Conservation (phyloP, 306 rosid species). For the Fragaria vesca region DNA sequence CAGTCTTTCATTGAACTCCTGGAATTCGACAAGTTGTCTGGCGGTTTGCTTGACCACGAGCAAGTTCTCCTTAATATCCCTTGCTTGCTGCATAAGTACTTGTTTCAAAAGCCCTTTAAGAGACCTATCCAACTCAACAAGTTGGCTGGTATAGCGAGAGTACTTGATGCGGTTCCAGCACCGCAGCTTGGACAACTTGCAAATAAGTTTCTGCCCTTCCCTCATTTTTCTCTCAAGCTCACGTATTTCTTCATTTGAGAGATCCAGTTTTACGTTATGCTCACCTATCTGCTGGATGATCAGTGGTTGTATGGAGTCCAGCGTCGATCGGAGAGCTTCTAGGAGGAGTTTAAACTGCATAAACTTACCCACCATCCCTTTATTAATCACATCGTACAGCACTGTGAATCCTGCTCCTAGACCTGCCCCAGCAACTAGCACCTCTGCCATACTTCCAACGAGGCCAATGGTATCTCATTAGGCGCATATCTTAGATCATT, state of each 20-base stretch:
- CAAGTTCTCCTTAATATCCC: conserved; percentile 2
- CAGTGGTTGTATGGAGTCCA: not conserved
- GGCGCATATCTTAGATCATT: not conserved
- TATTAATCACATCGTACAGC: not conserved
- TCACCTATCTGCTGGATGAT: not conserved
- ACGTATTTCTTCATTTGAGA: not conserved
- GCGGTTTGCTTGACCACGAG: not conserved
- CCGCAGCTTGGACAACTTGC: not conserved
- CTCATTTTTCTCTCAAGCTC: not conserved
- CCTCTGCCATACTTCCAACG: not conserved
- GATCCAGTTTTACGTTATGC: not conserved
- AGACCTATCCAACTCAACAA: not conserved
- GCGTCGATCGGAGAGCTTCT: not conserved
- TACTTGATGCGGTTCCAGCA: not conserved
- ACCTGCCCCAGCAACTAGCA: not conserved
- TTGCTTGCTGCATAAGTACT: not conserved
- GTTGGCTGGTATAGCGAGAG: not conserved
- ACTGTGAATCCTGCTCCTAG: not conserved
- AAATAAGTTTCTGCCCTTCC: not conserved
- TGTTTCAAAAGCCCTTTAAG: not conserved
- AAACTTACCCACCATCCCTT: not conserved
- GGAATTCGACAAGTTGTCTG: not conserved
- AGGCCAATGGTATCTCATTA: not conserved
- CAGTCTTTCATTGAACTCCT: not conserved
- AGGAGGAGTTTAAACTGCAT: not conserved